phyloP scores from a whole-genome alignment of 2,329 filamentous ascomycete genomes.

The Onygenales sp. region DNA sequence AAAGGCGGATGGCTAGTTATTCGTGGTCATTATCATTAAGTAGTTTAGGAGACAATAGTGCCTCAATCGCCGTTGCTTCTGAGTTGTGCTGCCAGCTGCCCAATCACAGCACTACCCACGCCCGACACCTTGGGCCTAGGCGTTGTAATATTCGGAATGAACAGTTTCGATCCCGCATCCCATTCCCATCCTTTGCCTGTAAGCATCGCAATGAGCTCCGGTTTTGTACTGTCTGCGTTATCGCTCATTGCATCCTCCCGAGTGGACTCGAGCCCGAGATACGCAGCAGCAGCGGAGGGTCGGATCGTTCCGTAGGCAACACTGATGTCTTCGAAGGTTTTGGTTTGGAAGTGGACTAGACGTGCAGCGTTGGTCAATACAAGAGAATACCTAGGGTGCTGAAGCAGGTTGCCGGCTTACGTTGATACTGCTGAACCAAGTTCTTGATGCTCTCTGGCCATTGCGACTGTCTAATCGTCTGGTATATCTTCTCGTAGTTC shows the following conservation, averaged over 20 bases:
- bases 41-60: not conserved
- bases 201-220: slow-evolving; percentile 22
- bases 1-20: not conserved
- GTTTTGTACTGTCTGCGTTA: slow-evolving; percentile 17
- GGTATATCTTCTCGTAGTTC: slow-evolving; percentile 27
- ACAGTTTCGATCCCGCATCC: slow-evolving; percentile 24
- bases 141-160: slow-evolving; percentile 24
- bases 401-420: slow-evolving; percentile 16
- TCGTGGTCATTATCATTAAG: not conserved
- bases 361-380: not conserved
- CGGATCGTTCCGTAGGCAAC: slow-evolving; percentile 31
- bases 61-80: slow-evolving; percentile 19
- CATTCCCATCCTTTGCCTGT: slow-evolving; percentile 30
- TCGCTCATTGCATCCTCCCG: slow-evolving; percentile 9
- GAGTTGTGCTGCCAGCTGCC: slow-evolving; percentile 24
- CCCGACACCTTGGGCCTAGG: slow-evolving; percentile 9
- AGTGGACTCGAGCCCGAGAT: slow-evolving; percentile 25
- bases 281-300: slow-evolving; percentile 24
- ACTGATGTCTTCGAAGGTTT: slow-evolving; percentile 28
- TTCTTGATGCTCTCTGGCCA: slow-evolving; percentile 26
- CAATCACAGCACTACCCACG: slow-evolving; percentile 19
- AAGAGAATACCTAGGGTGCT: not conserved
- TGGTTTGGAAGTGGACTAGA: slow-evolving; percentile 29
- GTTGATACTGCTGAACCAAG: slow-evolving; percentile 25
- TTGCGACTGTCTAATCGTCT: slow-evolving; percentile 21